phyloP scores from a whole-genome alignment of 2,329 filamentous ascomycete genomes.

The Scorias spongiosa region DNA sequence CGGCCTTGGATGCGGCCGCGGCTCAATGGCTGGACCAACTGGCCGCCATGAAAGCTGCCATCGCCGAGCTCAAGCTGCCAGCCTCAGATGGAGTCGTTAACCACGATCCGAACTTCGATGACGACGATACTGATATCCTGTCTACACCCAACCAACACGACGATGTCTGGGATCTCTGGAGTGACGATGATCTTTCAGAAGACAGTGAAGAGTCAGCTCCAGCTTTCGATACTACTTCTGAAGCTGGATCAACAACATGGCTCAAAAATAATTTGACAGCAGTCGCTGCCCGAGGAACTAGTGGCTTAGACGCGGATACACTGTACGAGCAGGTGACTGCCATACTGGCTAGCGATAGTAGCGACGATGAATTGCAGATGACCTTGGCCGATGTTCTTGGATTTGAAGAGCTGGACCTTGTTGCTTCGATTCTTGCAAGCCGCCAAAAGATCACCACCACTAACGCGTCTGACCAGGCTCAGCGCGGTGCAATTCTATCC shows the following conservation, averaged over 20 bases:
- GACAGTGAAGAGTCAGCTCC: conserved; percentile 49
- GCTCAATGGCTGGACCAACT: conserved; percentile 75
- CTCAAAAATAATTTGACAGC: conserved; percentile 50
- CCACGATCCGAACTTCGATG: conserved; percentile 40
- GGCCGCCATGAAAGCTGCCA: conserved; percentile 69
- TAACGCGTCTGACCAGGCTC: conserved; percentile 22
- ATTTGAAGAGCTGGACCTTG: conserved; percentile 83
- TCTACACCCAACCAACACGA: conserved; percentile 50
- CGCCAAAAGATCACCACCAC: conserved; percentile 47
- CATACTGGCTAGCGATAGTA: conserved; percentile 51
- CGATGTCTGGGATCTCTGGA: conserved; percentile 89
- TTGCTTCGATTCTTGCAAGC: conserved; percentile 76
- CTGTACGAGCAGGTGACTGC: conserved; percentile 65
- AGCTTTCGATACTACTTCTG: conserved; percentile 17
- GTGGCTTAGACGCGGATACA: conserved; percentile 52
- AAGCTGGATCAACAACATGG: conserved; percentile 38
- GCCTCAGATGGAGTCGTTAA: conserved; percentile 23
- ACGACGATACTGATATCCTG: conserved; percentile 51
- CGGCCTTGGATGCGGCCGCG: conserved; percentile 29
- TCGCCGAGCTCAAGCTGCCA: conserved; percentile 54
- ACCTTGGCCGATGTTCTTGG: conserved; percentile 79
- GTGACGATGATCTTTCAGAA: conserved; percentile 52
- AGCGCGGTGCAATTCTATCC: conserved; percentile 47
- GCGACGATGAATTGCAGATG: conserved; percentile 80
- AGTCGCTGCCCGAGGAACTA: conserved; percentile 45